Evolutionary conservation across 2,329 filamentous ascomycete species (phyloP).

Genomic region (Microdochium bolleyi): DNA sequence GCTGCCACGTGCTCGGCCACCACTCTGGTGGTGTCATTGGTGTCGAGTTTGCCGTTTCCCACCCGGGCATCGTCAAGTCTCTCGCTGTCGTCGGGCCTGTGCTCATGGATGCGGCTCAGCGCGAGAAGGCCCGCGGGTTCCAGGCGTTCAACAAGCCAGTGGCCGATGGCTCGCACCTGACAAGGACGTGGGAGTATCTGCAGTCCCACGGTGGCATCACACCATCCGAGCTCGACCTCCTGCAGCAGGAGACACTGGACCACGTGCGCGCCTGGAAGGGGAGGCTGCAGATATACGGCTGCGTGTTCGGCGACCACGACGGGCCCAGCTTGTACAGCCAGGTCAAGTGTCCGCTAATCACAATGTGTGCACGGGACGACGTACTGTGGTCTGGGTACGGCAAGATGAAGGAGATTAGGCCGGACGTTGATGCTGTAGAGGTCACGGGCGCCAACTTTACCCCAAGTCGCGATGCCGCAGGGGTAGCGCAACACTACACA

Average conservation of each 20-base stretch:
- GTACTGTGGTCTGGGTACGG: conserved; percentile 2
- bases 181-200: conserved; percentile 3
- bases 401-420: neutral
- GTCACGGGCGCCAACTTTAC: conserved; percentile 3
- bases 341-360: conserved; percentile 1
- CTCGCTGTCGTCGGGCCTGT: conserved; percentile 2
- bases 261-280: conserved; percentile 3
- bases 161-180: conserved; percentile 1
- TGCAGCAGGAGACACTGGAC: conserved; percentile 4
- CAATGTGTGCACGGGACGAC: conserved; percentile 4
- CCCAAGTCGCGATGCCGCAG: conserved; percentile 1
- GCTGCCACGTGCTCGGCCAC: conserved; percentile 8
- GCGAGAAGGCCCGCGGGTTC: neutral
- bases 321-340: conserved; percentile 1
- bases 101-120: neutral
- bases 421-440: neutral
- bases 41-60: conserved; percentile 5
- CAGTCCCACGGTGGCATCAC: conserved; percentile 2
- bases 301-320: conserved; percentile 3
- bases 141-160: conserved; percentile 3
- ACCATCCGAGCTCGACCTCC: conserved; percentile 1
- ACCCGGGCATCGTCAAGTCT: neutral
- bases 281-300: conserved; percentile 4
- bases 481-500: neutral
- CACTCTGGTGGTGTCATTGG: conserved; percentile 8